Evolutionary conservation across 2,329 filamentous ascomycete species (phyloP).

Genomic region (Aspergillus intermedius): DNA sequence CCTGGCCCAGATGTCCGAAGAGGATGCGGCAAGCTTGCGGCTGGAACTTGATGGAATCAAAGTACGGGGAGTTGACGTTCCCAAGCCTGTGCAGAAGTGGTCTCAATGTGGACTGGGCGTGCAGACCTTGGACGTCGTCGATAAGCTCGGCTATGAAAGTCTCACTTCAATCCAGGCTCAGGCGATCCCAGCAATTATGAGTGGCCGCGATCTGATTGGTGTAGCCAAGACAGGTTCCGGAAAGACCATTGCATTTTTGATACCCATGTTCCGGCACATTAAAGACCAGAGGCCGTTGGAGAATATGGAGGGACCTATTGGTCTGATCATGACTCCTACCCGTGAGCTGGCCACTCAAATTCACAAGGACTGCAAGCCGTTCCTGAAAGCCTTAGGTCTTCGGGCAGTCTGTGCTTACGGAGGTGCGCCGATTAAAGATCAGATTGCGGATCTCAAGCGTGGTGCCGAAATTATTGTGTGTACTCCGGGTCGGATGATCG

Average conservation of each 20-base stretch:
- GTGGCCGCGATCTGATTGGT: slow-evolving; percentile 87
- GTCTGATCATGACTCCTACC: slow-evolving; percentile 87
- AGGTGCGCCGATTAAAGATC: slow-evolving; percentile 91
- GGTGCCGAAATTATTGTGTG: slow-evolving; percentile 93
- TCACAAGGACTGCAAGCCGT: slow-evolving; percentile 88
- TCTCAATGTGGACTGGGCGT: slow-evolving; percentile 87
- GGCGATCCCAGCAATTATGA: slow-evolving; percentile 91
- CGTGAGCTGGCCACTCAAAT: slow-evolving; percentile 92
- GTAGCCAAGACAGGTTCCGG: slow-evolving; percentile 97
- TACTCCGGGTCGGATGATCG: slow-evolving; percentile 91
- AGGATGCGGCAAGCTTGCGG: slow-evolving; percentile 73
- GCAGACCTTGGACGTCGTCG: slow-evolving; percentile 79
- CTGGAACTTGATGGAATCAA: slow-evolving; percentile 93
- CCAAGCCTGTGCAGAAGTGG: slow-evolving; percentile 93
- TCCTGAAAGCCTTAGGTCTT: slow-evolving; percentile 77
- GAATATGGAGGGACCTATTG: slow-evolving; percentile 78
- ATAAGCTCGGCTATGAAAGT: slow-evolving; percentile 72
- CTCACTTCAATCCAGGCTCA: slow-evolving; percentile 94
- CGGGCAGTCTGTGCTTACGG: slow-evolving; percentile 90
- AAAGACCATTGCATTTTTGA: slow-evolving; percentile 90
- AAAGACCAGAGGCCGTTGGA: slow-evolving; percentile 82
- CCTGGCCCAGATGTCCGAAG: slow-evolving; percentile 72
- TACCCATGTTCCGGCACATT: slow-evolving; percentile 97
- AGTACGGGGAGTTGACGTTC: slow-evolving; percentile 77
- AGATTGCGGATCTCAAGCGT: slow-evolving; percentile 92